phyloP scores from a whole-genome alignment of 2,329 filamentous ascomycete genomes.

The Orbilia ellipsospora region DNA sequence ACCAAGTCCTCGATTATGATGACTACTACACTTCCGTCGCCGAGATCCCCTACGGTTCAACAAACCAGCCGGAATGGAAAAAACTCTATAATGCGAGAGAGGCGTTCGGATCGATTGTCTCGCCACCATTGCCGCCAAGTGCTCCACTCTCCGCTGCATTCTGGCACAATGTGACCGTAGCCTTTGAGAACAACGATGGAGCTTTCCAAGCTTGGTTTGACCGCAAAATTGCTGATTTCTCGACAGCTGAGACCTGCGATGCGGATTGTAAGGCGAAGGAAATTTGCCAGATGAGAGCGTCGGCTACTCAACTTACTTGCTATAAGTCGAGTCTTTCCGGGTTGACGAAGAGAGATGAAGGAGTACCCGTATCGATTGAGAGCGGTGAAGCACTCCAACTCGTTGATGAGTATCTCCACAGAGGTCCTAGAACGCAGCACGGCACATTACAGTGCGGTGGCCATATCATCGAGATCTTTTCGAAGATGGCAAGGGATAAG shows the following conservation, averaged over 20 bases:
- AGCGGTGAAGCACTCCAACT: slow-evolving; percentile 35
- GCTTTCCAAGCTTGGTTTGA: slow-evolving; percentile 66
- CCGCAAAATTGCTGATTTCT: slow-evolving; percentile 66
- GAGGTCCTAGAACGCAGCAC: slow-evolving; percentile 46
- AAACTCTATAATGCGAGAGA: slow-evolving; percentile 70
- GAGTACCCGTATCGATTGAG: slow-evolving; percentile 11
- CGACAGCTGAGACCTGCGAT: slow-evolving; percentile 63
- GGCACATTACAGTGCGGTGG: slow-evolving; percentile 48
- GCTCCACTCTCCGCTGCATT: slow-evolving; percentile 69
- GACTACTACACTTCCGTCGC: slow-evolving; percentile 64
- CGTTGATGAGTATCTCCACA: slow-evolving; percentile 39
- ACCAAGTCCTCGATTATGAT: slow-evolving; percentile 68
- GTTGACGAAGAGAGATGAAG: slow-evolving; percentile 26
- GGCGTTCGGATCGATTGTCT: slow-evolving; percentile 66
- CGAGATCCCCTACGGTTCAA: slow-evolving; percentile 66
- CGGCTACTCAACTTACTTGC: slow-evolving; percentile 68
- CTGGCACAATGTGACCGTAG: slow-evolving; percentile 70
- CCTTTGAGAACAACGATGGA: slow-evolving; percentile 64
- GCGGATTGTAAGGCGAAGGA: slow-evolving; percentile 64
- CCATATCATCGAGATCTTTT: slow-evolving; percentile 44
- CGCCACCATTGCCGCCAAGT: slow-evolving; percentile 63
- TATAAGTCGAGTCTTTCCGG: slow-evolving; percentile 55
- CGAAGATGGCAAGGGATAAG: slow-evolving; percentile 49
- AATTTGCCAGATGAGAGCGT: slow-evolving; percentile 69
- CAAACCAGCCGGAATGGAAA: slow-evolving; percentile 66